Evolutionary conservation across 768 basidiomycete species (phyloP).

Genomic region (Boletus huronensis): DNA sequence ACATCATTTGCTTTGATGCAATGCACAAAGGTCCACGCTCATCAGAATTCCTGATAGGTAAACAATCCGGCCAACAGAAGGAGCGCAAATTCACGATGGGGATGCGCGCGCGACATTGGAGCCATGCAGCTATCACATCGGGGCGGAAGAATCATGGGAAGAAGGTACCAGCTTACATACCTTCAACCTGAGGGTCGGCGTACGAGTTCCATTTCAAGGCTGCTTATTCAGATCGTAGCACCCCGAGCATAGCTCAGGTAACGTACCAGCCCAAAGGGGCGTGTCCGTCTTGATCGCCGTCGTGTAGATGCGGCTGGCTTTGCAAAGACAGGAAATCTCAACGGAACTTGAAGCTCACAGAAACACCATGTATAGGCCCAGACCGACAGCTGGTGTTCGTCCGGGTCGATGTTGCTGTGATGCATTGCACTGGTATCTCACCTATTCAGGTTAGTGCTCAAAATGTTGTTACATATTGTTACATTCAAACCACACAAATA

Average conservation of each 20-base stretch:
- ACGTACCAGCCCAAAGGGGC: slow-evolving; percentile 12
- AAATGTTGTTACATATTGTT: not conserved
- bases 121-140: slow-evolving; percentile 21
- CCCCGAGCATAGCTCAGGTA: slow-evolving; percentile 1
- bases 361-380: not conserved
- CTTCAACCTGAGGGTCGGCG: slow-evolving; percentile 5
- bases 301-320: not conserved
- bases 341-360: slow-evolving; percentile 3
- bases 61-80: not conserved
- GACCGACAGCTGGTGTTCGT: not conserved
- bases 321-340: slow-evolving; percentile 7
- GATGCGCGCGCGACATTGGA: not conserved
- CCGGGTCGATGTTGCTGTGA: not conserved
- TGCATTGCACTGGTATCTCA: not conserved
- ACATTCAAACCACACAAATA: not conserved
- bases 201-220: slow-evolving; percentile 11
- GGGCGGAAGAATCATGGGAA: slow-evolving; percentile 7
- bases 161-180: slow-evolving; percentile 10
- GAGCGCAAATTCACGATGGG: not conserved
- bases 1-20: not conserved
- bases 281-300: slow-evolving; percentile 30
- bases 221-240: not conserved
- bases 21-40: not conserved
- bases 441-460: not conserved
- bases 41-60: not conserved